Base-by-base conservation (phyloP, 495 filamentous ascomycete species). In the Penicillium bialowiezense region DNA sequence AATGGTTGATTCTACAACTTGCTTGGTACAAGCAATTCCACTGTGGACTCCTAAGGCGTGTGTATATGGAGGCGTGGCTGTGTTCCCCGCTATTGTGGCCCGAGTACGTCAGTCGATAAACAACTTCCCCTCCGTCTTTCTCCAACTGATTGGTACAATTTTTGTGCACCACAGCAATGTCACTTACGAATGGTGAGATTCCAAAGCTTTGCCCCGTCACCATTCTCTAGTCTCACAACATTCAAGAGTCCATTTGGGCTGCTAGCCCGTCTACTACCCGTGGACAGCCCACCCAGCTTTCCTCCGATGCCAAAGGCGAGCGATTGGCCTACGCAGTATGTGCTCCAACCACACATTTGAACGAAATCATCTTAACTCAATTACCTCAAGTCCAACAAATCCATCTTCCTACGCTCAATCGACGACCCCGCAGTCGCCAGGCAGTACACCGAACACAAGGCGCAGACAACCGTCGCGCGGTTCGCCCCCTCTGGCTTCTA, bases 401-500 rank as follows among this genome's bases (percentile, higher is more conserved):
- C 92, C 33, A 85, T 97, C 64, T 97, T 96, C 72, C 70, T 97
- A 15, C 90, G 93, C 46, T 88, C 81, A 31, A 92, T 98, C 73
- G 91, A 97, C 67, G 73, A 95, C 67, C 92, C 95, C 40, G 77
- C 88, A 41, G 59, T 82, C 36, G 81, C 83, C 65, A 87, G 84
- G 53, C 91, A 97, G 69, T 97, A 98, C 71, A 92, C 86, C 18
- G 81, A 84, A 56, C 93, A 98, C 71, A 96, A 90, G 20, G 74
- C 86, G 26, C 80, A 82, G 43, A 92, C 91, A 0, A 96, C 90
- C 5, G 91, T 97, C 50, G 93, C 95, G 35, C 88, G 89, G 33
- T 97, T 98, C 72, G 85, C 95, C 4, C 93, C 93, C 2, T 95
- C 89, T 8, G 93, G 95, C 33, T 97, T 87, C 76, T 97, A 91